Conservation (phyloP, 2,329 filamentous ascomycete species). For the Alternaria sp. region DNA sequence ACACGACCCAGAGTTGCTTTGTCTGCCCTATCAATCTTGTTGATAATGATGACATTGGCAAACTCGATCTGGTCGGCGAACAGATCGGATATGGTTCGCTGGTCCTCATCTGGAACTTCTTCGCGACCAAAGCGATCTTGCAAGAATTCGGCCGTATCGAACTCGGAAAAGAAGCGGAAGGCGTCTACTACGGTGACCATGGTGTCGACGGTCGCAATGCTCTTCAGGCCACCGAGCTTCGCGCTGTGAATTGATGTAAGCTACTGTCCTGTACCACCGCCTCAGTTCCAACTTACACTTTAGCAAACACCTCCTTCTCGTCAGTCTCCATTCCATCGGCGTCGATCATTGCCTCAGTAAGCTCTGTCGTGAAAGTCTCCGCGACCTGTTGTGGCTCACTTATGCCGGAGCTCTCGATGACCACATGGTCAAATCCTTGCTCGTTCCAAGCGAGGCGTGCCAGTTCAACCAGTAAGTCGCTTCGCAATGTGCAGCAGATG, state of each 20-base stretch:
- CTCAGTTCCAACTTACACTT: slow-evolving; percentile 59
- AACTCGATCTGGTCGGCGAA: slow-evolving; percentile 83
- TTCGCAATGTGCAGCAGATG: slow-evolving; percentile 78
- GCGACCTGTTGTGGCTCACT: slow-evolving; percentile 78
- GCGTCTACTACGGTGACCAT: slow-evolving; percentile 77
- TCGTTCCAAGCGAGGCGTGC: slow-evolving; percentile 67
- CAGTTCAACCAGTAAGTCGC: slow-evolving; percentile 74
- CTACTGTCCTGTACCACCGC: not conserved
- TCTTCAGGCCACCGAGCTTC: slow-evolving; percentile 67
- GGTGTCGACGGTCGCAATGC: slow-evolving; percentile 72
- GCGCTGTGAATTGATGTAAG: slow-evolving; percentile 29
- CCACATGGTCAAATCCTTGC: slow-evolving; percentile 72
- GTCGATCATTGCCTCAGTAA: slow-evolving; percentile 58
- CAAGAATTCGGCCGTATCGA: slow-evolving; percentile 73
- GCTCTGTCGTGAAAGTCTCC: slow-evolving; percentile 70
- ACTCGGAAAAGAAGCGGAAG: slow-evolving; percentile 76
- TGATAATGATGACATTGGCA: slow-evolving; percentile 75
- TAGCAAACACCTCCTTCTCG: slow-evolving; percentile 56
- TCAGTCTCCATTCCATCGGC: slow-evolving; percentile 54
- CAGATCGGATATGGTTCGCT: slow-evolving; percentile 76
- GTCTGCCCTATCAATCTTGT: slow-evolving; percentile 72
- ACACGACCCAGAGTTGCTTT: slow-evolving; percentile 59
- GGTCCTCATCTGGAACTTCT: slow-evolving; percentile 69
- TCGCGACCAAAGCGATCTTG: slow-evolving; percentile 67
- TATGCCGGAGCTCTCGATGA: slow-evolving; percentile 76